Evolutionary conservation across 352 stramenopile genomes (phyloP).

Genomic region (Pythium guiyangense): DNA sequence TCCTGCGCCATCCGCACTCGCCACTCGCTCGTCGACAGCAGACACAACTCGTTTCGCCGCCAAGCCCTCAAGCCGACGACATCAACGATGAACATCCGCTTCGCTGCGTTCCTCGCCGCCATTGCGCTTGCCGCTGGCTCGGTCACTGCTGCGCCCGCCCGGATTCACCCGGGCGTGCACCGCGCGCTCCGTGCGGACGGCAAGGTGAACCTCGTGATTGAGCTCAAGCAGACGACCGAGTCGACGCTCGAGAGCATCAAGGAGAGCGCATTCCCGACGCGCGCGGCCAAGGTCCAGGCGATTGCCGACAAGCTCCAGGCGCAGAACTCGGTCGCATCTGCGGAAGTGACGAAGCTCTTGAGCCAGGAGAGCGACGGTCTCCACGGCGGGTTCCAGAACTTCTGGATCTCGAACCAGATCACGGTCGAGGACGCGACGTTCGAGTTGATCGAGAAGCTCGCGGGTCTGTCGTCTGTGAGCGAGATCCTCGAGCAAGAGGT

Average conservation of each 20-base stretch:
- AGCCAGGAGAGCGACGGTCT: not conserved
- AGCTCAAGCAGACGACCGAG: conserved; percentile 18
- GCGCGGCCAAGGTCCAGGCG: conserved; percentile 13
- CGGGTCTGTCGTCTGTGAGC: too few relatives aligned
- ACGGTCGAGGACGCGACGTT: too few relatives aligned
- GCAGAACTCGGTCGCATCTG: conserved; percentile 1
- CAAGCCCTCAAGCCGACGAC: too few relatives aligned
- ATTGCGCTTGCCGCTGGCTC: not conserved
- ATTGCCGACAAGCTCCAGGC: not conserved
- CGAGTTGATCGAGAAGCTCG: too few relatives aligned
- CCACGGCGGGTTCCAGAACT: too few relatives aligned
- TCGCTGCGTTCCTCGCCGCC: too few relatives aligned
- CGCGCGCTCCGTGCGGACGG: conserved; percentile 20
- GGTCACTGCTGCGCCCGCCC: not conserved
- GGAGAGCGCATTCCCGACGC: conserved; percentile 10
- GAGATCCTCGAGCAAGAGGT: too few relatives aligned
- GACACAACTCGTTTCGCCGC: too few relatives aligned
- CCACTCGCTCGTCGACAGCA: too few relatives aligned
- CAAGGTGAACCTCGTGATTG: conserved; percentile 30
- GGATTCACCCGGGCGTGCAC: conserved; percentile 14
- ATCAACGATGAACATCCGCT: too few relatives aligned
- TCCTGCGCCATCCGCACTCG: too few relatives aligned
- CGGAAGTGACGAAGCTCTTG: not conserved
- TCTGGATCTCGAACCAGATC: too few relatives aligned
- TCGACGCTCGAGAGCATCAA: conserved; percentile 12